Evolutionary conservation across 805 yeast genomes (phyloP).

Genomic region (Schizosaccharomyces cryophilus): DNA sequence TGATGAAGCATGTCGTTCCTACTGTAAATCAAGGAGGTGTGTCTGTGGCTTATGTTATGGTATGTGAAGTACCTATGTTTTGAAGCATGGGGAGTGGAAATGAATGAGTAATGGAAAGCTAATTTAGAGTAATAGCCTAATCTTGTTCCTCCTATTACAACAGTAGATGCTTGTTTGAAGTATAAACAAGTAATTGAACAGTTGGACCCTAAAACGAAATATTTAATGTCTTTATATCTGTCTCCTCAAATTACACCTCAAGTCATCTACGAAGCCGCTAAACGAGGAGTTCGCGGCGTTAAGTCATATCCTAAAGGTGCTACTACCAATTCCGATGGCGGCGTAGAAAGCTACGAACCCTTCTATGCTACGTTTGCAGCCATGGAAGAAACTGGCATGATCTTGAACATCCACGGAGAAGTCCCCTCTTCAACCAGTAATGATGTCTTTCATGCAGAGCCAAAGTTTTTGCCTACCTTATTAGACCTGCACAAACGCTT

Average conservation of each 20-base stretch:
- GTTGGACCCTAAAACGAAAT: constrained; percentile 61
- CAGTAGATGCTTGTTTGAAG: constrained; percentile 41
- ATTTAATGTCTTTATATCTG: constrained; percentile 74
- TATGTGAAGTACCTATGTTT: neutral
- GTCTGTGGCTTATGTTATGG: constrained; percentile 76
- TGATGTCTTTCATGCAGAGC: constrained; percentile 84
- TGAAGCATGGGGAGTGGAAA: neutral
- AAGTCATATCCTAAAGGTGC: constrained; percentile 98
- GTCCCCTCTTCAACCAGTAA: constrained; percentile 51
- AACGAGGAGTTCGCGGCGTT: constrained; percentile 47
- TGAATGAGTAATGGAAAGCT: neutral
- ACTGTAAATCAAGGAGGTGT: constrained; percentile 77
- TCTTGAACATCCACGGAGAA: constrained; percentile 86
- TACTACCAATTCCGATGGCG: constrained; percentile 80
- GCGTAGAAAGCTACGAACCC: constrained; percentile 72
- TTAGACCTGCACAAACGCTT: constrained; percentile 52
- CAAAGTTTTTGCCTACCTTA: constrained; percentile 72
- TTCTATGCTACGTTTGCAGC: constrained; percentile 80
- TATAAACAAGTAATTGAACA: constrained; percentile 41
- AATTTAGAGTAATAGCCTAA: constrained; percentile 29
- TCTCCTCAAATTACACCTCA: constrained; percentile 65
- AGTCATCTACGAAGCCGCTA: constrained; percentile 54
- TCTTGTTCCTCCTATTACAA: constrained; percentile 72
- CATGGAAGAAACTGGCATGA: constrained; percentile 53
- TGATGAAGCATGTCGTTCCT: constrained; percentile 83